Base-by-base conservation (phyloP, 768 basidiomycete species). In the Agaricus subrufescens region DNA sequence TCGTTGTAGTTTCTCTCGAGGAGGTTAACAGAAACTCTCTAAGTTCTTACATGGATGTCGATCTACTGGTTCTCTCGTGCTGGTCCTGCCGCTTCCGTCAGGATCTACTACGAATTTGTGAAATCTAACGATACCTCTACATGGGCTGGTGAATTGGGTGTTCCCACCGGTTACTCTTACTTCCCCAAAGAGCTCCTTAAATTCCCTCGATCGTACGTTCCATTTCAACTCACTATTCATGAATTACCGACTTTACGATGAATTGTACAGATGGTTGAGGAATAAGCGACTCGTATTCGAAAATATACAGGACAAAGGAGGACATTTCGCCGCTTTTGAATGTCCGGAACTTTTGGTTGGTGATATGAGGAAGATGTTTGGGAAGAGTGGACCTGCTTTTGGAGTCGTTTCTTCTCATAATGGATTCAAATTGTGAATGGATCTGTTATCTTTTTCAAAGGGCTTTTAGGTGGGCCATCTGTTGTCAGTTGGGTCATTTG, bases 321-420 rank as follows among this genome's bases (percentile, higher is more conserved):
- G 84, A 1, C 84, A 85, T 64, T 85, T 86, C 62, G 79, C 82
- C 9, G 75, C 83, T 0, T 63, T 76, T 58, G 84, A 85, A 60
- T 66, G 61, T 43, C 82, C 84, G 0, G 69, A 75, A 3, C 65
- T 66, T 2, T 69, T 86, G 14, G 83, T 71, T 0, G 70, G 60
- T 1, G 84, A 84, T 60, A 48, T 86, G 46, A 68, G 77, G 30
- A 76, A 71, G 60, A 85, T 85, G 81, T 85, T 84, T 65, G 76
- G 76, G 38, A 77, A 70, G 55, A 76, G 71, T 9, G 79, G 81
- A 0, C 73, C 74, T 34, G 80, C 79, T 2, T 78, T 72, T 58
- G 73, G 73, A 2, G 76, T 81, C 14, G 76, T 84, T 7, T 54
- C 68, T 1, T 77, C 74, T 3, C 73, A 73, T 57, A 66, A 57